Evolutionary conservation across 2,329 filamentous ascomycete species (phyloP).

Genomic region (Clonostachys sp.): DNA sequence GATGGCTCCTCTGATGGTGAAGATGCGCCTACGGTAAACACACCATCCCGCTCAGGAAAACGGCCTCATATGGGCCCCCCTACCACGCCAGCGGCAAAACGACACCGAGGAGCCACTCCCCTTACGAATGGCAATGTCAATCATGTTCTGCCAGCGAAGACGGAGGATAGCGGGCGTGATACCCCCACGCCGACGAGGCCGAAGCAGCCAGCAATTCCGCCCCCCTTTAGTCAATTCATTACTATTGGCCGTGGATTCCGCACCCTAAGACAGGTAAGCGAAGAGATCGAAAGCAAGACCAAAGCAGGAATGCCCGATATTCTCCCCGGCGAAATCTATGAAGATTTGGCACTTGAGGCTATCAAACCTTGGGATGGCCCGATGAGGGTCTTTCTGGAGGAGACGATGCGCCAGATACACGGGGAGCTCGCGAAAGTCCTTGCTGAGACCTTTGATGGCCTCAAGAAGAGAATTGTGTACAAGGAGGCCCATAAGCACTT

Average conservation of each 20-base stretch:
- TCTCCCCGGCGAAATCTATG: slow-evolving; percentile 55
- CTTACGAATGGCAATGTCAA: neutral
- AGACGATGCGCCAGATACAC: slow-evolving; percentile 43
- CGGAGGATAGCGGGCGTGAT: neutral
- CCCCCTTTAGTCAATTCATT: slow-evolving; percentile 32
- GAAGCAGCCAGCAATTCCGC: neutral
- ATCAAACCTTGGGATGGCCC: slow-evolving; percentile 55
- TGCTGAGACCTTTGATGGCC: slow-evolving; percentile 34
- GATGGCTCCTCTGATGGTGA: slow-evolving; percentile 30
- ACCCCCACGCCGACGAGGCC: neutral
- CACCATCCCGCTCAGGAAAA: slow-evolving; percentile 19
- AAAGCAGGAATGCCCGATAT: slow-evolving; percentile 54
- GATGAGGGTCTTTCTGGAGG: slow-evolving; percentile 39
- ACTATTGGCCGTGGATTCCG: slow-evolving; percentile 32
- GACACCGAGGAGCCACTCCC: slow-evolving; percentile 1
- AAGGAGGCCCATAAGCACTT: slow-evolving; percentile 38
- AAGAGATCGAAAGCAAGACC: slow-evolving; percentile 48
- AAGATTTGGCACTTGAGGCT: slow-evolving; percentile 50
- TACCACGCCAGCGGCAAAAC: slow-evolving; percentile 3
- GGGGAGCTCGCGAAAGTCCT: slow-evolving; percentile 41
- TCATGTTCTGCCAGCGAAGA: slow-evolving; percentile 31
- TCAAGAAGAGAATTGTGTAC: slow-evolving; percentile 45
- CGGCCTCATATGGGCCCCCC: slow-evolving; percentile 15
- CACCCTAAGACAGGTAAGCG: slow-evolving; percentile 45
- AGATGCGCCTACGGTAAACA: slow-evolving; percentile 4